Conservation (phyloP, 2,329 filamentous ascomycete genomes). For the Colletotrichum tanaceti region DNA sequence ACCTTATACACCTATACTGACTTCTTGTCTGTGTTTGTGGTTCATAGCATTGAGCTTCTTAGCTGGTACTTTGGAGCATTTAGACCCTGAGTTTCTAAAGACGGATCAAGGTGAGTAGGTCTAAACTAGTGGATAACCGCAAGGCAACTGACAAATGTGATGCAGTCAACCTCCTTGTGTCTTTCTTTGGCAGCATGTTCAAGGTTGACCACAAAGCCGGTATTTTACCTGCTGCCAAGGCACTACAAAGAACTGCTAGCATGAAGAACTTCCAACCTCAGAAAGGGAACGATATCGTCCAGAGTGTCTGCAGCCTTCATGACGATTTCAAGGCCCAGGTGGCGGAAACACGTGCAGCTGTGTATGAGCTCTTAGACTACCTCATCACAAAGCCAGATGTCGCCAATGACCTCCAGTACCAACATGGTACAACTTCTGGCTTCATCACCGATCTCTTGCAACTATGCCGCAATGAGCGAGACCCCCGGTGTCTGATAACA, state of each 20-base stretch:
- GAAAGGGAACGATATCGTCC: constrained; percentile 61
- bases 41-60: constrained; percentile 66
- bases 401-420: constrained; percentile 57
- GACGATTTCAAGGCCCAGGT: constrained; percentile 69
- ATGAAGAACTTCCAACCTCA: constrained; percentile 65
- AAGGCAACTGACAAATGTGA: constrained; percentile 48
- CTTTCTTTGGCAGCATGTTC: constrained; percentile 70
- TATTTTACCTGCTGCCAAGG: constrained; percentile 64
- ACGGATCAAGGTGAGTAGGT: constrained; percentile 59
- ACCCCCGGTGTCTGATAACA: constrained; percentile 66
- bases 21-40: neutral
- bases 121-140: constrained; percentile 49
- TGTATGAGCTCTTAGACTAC: constrained; percentile 61
- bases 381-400: constrained; percentile 59
- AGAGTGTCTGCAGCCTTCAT: constrained; percentile 61
- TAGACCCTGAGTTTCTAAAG: constrained; percentile 60
- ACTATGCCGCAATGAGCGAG: constrained; percentile 66
- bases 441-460: constrained; percentile 64
- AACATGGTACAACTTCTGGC: constrained; percentile 55
- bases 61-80: constrained; percentile 62
- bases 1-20: constrained; percentile 4
- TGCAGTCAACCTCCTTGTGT: constrained; percentile 59
- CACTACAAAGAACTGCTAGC: constrained; percentile 59
- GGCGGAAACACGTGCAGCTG: constrained; percentile 61
- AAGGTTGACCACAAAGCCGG: constrained; percentile 70